Percentiles rank a stretch among this genome's conserved stretches.
These are phyloP conservation scores for Ustilago sp. DNA, from an alignment of 1,284 basidiomycete genomes.

Conservation along the genomic window DNA sequence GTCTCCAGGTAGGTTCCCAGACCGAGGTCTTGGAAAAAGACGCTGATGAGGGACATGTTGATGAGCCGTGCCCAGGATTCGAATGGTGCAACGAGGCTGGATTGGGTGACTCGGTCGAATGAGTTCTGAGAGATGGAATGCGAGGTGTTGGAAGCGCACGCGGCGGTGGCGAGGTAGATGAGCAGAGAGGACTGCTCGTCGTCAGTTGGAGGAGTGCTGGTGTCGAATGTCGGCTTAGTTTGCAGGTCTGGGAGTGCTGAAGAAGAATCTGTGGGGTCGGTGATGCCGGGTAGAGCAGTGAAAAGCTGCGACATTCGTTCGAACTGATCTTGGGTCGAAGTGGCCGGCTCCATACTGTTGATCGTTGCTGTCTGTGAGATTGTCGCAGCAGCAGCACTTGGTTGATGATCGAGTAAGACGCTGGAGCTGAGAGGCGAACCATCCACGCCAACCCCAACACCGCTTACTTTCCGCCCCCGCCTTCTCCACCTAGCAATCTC, in stretches of 20 bases:
- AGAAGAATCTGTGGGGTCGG: not conserved
- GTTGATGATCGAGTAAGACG: not conserved
- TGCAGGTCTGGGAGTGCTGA: not conserved
- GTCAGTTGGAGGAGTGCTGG: not conserved
- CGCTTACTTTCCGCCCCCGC: constrained; percentile 20
- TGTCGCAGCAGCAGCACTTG: not conserved
- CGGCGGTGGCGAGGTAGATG: constrained; percentile 33
- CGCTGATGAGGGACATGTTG: constrained; percentile 59
- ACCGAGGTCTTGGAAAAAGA: constrained; percentile 59
- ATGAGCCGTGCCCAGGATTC: constrained; percentile 55
- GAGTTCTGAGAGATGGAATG: constrained; percentile 25
- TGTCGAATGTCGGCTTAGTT: not conserved
- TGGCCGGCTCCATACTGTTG: not conserved
- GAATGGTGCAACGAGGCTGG: constrained; percentile 40
- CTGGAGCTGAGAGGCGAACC: constrained; percentile 23
- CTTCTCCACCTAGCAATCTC: constrained; percentile 44
- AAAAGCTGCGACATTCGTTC: constrained; percentile 46
- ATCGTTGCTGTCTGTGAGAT: not conserved
- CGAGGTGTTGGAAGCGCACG: constrained; percentile 10
- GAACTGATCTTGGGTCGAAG: constrained; percentile 19
- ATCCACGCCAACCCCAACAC: not conserved
- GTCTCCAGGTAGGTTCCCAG: constrained; percentile 57
- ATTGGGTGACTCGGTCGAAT: constrained; percentile 33
- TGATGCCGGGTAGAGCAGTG: constrained; percentile 28
- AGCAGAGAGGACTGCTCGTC: constrained; percentile 18